Evolutionary conservation across 176 grass and related monocot species (phyloP).

Genomic region (Sorghum bicolor): DNA sequence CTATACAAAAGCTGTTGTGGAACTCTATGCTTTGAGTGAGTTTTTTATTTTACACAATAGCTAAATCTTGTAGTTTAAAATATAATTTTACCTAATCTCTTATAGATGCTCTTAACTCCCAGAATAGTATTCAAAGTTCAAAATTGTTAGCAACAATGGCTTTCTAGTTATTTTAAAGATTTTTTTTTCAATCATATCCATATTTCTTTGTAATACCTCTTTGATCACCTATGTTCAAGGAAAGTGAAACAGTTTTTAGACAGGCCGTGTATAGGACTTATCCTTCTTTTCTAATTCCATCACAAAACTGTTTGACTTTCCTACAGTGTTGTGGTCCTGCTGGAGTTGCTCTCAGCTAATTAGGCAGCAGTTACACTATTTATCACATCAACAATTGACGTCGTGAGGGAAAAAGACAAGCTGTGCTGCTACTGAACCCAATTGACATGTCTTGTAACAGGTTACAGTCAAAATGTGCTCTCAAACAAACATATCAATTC

Average conservation of each 20-base stretch:
- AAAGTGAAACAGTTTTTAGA: too few species aligned
- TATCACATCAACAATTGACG: not conserved
- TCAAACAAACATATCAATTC: not conserved
- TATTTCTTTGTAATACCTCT: not conserved
- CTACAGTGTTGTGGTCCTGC: not conserved
- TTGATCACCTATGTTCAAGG: conserved; percentile 3
- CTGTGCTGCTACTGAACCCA: not conserved
- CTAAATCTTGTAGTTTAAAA: too few species aligned
- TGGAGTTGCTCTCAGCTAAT: too few species aligned
- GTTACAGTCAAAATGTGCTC: not conserved
- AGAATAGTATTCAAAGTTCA: not conserved
- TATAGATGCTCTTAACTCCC: too few species aligned
- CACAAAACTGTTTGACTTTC: not conserved
- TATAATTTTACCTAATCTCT: too few species aligned
- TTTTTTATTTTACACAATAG: too few species aligned
- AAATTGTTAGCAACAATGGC: conserved; percentile 4
- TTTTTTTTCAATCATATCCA: not conserved
- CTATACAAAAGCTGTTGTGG: too few species aligned
- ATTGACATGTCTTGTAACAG: not conserved
- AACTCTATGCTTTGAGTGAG: too few species aligned
- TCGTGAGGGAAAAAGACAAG: not conserved
- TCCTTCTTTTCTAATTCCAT: not conserved
- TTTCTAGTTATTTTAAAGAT: conserved; percentile 11
- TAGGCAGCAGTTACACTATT: not conserved
- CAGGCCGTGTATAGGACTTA: not conserved